Conservation (phyloP, 1,284 basidiomycete species). For the Spongiforma sp. region DNA sequence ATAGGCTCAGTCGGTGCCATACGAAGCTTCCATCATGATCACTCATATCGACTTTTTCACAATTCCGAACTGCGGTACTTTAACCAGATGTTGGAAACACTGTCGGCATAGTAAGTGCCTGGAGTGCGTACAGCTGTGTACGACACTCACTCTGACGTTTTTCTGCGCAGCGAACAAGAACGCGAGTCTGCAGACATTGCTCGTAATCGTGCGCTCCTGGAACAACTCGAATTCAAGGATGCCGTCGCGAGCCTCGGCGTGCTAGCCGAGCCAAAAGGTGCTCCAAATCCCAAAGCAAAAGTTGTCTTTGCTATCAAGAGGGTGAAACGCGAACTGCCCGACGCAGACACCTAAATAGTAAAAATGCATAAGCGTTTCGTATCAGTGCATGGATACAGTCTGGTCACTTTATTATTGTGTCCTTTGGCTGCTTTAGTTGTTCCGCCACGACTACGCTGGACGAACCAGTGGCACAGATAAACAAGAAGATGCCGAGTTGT, state of each 20-base stretch:
- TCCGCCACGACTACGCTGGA: neutral
- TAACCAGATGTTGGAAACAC: slow-evolving; percentile 44
- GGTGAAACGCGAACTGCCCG: slow-evolving; percentile 50
- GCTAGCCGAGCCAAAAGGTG: slow-evolving; percentile 38
- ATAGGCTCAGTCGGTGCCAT: no score
- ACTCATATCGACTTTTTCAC: no score
- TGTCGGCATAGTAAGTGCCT: slow-evolving; percentile 55
- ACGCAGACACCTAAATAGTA: no score
- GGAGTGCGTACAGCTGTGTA: neutral
- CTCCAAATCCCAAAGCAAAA: slow-evolving; percentile 55
- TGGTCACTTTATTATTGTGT: neutral
- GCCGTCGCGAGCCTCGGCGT: slow-evolving; percentile 57
- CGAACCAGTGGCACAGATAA: neutral
- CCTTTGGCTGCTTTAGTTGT: neutral
- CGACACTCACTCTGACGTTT: slow-evolving; percentile 1
- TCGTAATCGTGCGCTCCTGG: slow-evolving; percentile 73
- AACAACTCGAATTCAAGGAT: slow-evolving; percentile 69
- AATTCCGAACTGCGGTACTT: neutral
- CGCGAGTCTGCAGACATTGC: slow-evolving; percentile 82
- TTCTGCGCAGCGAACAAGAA: slow-evolving; percentile 63
- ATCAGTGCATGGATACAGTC: neutral
- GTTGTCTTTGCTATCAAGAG: slow-evolving; percentile 64
- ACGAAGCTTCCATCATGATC: no score
- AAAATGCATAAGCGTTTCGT: no score
- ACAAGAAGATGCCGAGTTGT: neutral